Base-by-base conservation (phyloP, 352 stramenopile species). In the Ophiocytium majus region DNA sequence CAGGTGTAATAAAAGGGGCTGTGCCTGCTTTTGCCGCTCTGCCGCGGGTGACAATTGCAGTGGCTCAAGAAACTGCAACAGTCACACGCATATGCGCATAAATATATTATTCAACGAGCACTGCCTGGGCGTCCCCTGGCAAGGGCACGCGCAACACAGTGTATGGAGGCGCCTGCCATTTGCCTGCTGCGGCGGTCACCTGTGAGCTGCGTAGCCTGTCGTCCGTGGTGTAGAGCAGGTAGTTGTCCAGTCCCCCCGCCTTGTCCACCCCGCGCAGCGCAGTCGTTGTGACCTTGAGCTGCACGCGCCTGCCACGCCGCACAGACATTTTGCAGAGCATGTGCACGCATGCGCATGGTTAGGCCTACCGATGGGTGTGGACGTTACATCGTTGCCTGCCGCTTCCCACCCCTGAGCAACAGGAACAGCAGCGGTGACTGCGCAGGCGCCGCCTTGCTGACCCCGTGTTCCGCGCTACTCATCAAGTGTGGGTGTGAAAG, bases 191-290 rank as follows among this genome's bases (percentile, higher is more conserved):
- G 32, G 35, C 35, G 35, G 5, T 81, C 50, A 36, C 75, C 75
- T 81, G 75, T 81, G 75, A 37, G 32, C 92, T 92, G 32, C 94
- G 91, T 9, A 94, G 91, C 75, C 87, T 92, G 83, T 96, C 91
- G 86, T 95, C 90, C 85, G 94, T 96, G 86, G 95, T 92, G 85
- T 92, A 94, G 86, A 98, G 87, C 37, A 98, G 90, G 90, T 98
- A 98, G 88, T 97, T 95, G 91, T 98, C 95, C 83, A 98, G 91
- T 5, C 95, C 95, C 50, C 95, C 95, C 37, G 88, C 90, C 90
- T 97, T 97, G 91, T 98, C 95, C 84, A 98, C 94, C 79, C 92
- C 96, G 10, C 95, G 92, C 86, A 98, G 87, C 43, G 95, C 95
- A 86, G 94, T 92, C 9, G 95, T 93, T 66, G 95, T 98, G 36